These are phyloP conservation scores for Zymoseptoria tritici DNA, from an alignment of 2,329 filamentous ascomycete species.

Conservation along the genomic window DNA sequence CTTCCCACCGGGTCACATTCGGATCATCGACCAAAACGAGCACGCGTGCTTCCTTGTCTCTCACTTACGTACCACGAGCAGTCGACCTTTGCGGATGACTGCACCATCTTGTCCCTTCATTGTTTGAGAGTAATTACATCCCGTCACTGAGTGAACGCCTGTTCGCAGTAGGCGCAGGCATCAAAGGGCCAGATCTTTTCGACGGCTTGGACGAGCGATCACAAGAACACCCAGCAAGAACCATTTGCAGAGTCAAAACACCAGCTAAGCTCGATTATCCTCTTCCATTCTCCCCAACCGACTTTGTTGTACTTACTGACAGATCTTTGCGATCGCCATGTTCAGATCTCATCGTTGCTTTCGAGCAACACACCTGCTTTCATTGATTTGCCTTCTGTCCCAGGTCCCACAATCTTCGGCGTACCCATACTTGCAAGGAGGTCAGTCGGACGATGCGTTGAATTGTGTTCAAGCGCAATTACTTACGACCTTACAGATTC, in stretches of 20 bases:
- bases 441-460: neutral
- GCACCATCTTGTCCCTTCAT: slow-evolving; percentile 13
- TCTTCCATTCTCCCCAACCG: slow-evolving; percentile 9
- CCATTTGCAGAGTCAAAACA: slow-evolving; percentile 17
- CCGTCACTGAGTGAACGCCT: slow-evolving; percentile 9
- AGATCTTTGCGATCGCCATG: slow-evolving; percentile 15
- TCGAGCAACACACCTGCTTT: slow-evolving; percentile 16
- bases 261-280: slow-evolving; percentile 17
- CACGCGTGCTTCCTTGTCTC: slow-evolving; percentile 10
- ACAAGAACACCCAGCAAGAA: slow-evolving; percentile 12
- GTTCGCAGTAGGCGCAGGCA: slow-evolving; percentile 12
- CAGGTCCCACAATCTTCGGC: slow-evolving; percentile 21
- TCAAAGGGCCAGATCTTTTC: slow-evolving; percentile 16
- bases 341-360: slow-evolving; percentile 8
- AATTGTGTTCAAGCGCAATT: neutral
- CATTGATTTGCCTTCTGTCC: slow-evolving; percentile 20
- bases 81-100: slow-evolving; percentile 11
- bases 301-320: slow-evolving; percentile 17
- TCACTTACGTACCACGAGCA: slow-evolving; percentile 11
- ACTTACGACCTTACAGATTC: slow-evolving; percentile 1
- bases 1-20: slow-evolving; percentile 11
- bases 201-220: slow-evolving; percentile 14
- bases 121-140: slow-evolving; percentile 17
- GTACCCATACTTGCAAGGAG: slow-evolving; percentile 17
- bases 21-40: slow-evolving; percentile 9